Evolutionary conservation across 176 grass and related monocot genomes (phyloP), one percentile per base, ranked within the genome.

Genomic region (Aegilops sharonensis): DNA sequence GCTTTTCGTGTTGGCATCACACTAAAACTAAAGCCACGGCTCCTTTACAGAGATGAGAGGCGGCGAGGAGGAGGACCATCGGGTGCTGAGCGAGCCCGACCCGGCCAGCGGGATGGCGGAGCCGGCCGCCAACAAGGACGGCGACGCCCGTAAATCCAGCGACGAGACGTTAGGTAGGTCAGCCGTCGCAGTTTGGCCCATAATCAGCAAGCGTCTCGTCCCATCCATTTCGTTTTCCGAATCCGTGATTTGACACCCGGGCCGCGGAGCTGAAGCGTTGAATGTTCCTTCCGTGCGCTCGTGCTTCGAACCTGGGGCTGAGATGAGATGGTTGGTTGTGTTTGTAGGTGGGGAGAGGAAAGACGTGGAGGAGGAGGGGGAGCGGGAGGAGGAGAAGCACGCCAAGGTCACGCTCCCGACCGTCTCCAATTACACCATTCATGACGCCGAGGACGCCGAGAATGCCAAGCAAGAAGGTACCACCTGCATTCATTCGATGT

Each of bases 391-490:
- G 30, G 77, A 88, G 47, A 84, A 95, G 75, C 90, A 92, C 54
- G 4, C 17, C 40, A 91, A 80, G 64, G 78, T 97, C 67, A 95
- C 95, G 21, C 95, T 95, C 37, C 95, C 95, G 50, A 97, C 95
- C 17, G 95, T 97, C 34, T 97, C 95, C 47, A 98, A 98, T 88
- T 95, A 95, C 80, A 93, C 93, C 48, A 95, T 98, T 68, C 89
- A 90, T 79, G 93, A 95, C 63, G 42, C 85, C 15, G 89, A 87
- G 32, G 87, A 92, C 77, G 17, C 70, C 29, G 68, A 90, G 30
- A 75, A 29, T 30, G 73, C 78, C 13, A 92, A 84, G 50, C 54
- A 40, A 59, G 54, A 92, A 83, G 94, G 91, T 25, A 34, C 24
- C 10, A 30, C 35, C 72, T 8, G 72, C 72, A 75, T 75, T 75